Base-by-base conservation (phyloP, 2,329 filamentous ascomycete species). In the Exophiala alcalophila region DNA sequence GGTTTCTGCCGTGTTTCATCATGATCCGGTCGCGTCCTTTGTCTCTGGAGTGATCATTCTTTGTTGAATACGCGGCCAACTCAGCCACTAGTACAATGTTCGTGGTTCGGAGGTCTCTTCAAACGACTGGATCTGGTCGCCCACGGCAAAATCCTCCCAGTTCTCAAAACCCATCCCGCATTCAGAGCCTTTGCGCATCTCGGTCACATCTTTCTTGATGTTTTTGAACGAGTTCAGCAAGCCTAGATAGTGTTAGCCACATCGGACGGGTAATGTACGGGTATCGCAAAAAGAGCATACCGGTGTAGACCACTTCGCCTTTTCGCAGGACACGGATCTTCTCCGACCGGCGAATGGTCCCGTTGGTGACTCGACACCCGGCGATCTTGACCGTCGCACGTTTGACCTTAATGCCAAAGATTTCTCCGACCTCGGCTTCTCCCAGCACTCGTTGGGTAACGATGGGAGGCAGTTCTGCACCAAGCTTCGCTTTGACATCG, bases 181-280 rank as follows among this genome's bases (percentile, higher is more conserved):
- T 66, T 98, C 92, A n/a, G 77, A 80, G 45, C 89, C 90, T 67
- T 94, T 97, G 58, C 81, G 81, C 81, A 94, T 92, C 60, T 95
- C 87, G 31, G 73, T 71, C 20, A 92, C 86, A 53, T 96, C 87
- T 63, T 94, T 94, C 74, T 97, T 96, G 63, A 85, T 80, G 59
- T 94, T 86, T 69, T 92, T 96, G 45, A 98, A 78, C 1, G 86
- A 86, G 12, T 80, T 76, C 29, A 97, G 78, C 37, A 75, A 76
- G 53, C 90, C 91, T 95, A 43, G 11, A 14, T 5, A 21, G 26
- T 26, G 26, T 47, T 28, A 42, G 35, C 37, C 11, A 29, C 12
- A 8, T 12, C 8, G 23, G 11, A 12, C 4, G 5, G 3, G n/a
- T n/a, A 30, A 18, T 12, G 34, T 21, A 30, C 27, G 20, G 7